Percentiles rank a stretch among this genome's conserved stretches.
phyloP scores from a whole-genome alignment of 2,329 filamentous ascomycete species.

The Paramyrothecium roridum region DNA sequence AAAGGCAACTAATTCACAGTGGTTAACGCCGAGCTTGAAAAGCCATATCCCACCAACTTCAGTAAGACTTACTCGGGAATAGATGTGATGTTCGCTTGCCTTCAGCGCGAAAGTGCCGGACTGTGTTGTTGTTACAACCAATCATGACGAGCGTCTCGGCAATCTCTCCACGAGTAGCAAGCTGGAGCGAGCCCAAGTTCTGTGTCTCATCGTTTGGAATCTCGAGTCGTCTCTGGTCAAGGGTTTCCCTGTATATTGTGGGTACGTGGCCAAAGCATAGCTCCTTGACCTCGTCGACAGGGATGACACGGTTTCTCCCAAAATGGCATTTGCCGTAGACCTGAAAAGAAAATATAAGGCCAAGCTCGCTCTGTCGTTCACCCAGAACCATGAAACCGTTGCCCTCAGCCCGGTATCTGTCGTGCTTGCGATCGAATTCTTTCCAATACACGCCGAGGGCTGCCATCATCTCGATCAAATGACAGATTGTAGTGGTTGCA shows the following conservation, averaged over 20 bases:
- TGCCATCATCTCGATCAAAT: conserved; percentile 51
- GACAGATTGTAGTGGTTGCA: conserved; percentile 53
- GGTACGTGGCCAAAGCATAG: conserved; percentile 54
- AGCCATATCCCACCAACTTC: background rate
- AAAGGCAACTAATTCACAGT: conserved; percentile 42
- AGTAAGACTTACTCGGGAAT: conserved; percentile 40
- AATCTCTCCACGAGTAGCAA: conserved; percentile 48
- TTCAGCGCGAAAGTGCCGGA: conserved; percentile 38
- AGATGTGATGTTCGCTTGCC: conserved; percentile 41
- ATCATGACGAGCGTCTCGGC: conserved; percentile 49
- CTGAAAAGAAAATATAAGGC: conserved; percentile 53
- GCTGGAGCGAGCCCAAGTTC: conserved; percentile 40
- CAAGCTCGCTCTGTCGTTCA: conserved; percentile 43
- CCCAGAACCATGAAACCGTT: conserved; percentile 52
- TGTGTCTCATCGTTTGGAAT: conserved; percentile 36
- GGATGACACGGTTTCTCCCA: conserved; percentile 47
- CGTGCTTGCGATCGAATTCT: conserved; percentile 48
- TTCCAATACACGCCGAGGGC: conserved; percentile 57
- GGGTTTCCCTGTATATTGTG: conserved; percentile 45
- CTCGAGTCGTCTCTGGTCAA: conserved; percentile 35
- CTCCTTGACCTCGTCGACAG: conserved; percentile 50
- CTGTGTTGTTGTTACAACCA: conserved; percentile 51
- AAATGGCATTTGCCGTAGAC: conserved; percentile 47
- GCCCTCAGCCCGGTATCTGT: conserved; percentile 52
- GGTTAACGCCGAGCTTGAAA: background rate